Evolutionary conservation across 352 stramenopile genomes (phyloP).

Genomic region (Lagenidium sp.): DNA sequence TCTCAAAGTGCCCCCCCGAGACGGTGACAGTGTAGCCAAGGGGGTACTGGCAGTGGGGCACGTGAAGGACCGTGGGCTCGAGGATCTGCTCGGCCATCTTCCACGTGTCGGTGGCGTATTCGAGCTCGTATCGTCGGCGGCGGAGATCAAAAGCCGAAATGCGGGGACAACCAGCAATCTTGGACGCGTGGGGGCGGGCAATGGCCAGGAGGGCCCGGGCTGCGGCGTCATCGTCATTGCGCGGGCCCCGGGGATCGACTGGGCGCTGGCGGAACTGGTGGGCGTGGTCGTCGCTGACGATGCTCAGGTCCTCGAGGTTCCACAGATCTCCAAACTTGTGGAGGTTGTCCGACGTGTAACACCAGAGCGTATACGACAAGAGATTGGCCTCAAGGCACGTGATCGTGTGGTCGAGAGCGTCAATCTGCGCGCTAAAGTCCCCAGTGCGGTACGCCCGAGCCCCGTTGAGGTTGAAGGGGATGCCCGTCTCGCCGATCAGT

Average conservation of each 20-base stretch:
- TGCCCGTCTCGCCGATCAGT: constrained; percentile 63
- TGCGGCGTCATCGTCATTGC: constrained; percentile 1
- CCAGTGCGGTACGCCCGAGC: constrained; percentile 29
- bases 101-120: constrained; percentile 26
- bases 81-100: constrained; percentile 17
- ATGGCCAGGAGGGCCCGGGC: constrained; percentile 40
- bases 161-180: constrained; percentile 49
- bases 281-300: constrained; percentile 39
- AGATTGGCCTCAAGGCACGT: constrained; percentile 59
- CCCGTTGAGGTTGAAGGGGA: constrained; percentile 62
- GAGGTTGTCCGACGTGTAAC: constrained; percentile 77
- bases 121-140: constrained; percentile 43
- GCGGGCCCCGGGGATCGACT: no score
- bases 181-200: constrained; percentile 51
- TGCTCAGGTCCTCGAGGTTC: constrained; percentile 83
- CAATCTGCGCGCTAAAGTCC: constrained; percentile 39
- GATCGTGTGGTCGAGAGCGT: constrained; percentile 72
- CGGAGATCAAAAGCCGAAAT: constrained; percentile 51
- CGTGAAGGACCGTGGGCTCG: constrained; percentile 47
- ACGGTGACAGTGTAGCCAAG: constrained; percentile 39
- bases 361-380: constrained; percentile 86
- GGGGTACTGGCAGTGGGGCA: constrained; percentile 70
- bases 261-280: not conserved
- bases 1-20: constrained; percentile 47
- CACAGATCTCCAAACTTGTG: constrained; percentile 75